Percentiles rank a stretch among this genome's conserved stretches.
phyloP scores from a whole-genome alignment of 2,329 filamentous ascomycete genomes.

The Pyrenochaeta sp. region DNA sequence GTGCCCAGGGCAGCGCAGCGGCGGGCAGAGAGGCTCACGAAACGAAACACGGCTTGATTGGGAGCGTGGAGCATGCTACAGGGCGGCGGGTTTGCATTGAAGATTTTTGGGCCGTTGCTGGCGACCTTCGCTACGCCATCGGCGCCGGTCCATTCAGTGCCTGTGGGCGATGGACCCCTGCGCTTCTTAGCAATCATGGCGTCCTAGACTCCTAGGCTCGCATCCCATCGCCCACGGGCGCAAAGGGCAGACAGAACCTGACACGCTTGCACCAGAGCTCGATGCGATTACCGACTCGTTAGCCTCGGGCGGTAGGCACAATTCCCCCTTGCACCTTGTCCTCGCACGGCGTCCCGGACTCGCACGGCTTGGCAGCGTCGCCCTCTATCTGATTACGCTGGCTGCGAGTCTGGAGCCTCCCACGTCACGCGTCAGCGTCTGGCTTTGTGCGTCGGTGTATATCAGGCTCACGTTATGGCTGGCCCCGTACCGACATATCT shows the following conservation, averaged over 20 bases:
- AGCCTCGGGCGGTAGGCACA: slow-evolving; percentile 13
- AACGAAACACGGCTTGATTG: slow-evolving; percentile 8
- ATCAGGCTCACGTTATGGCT: slow-evolving; percentile 2
- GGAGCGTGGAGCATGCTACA: slow-evolving; percentile 13
- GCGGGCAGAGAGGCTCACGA: not conserved
- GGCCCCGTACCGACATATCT: too few species aligned
- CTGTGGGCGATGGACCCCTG: slow-evolving; percentile 10
- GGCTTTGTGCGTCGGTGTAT: slow-evolving; percentile 7
- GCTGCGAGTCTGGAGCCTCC: slow-evolving; percentile 22
- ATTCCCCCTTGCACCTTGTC: too few species aligned
- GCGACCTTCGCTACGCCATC: slow-evolving; percentile 27
- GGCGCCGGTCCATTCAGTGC: slow-evolving; percentile 15
- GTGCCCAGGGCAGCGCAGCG: slow-evolving; percentile 1
- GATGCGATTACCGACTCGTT: slow-evolving; percentile 14
- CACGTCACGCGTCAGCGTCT: slow-evolving; percentile 23
- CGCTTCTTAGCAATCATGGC: slow-evolving; percentile 31
- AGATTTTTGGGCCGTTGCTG: slow-evolving; percentile 13
- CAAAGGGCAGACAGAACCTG: slow-evolving; percentile 8
- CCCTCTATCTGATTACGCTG: slow-evolving; percentile 22
- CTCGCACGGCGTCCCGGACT: not conserved
- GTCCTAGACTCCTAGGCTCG: slow-evolving; percentile 31
- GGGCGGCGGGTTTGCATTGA: slow-evolving; percentile 14
- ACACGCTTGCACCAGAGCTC: slow-evolving; percentile 13
- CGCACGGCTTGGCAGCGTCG: slow-evolving; percentile 5
- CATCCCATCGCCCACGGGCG: slow-evolving; percentile 11